A percentile compares a stretch with the other conserved stretches of the same genome.
phyloP scores from a whole-genome alignment of 768 basidiomycete species.

The Tricholoma hemisulphureum region DNA sequence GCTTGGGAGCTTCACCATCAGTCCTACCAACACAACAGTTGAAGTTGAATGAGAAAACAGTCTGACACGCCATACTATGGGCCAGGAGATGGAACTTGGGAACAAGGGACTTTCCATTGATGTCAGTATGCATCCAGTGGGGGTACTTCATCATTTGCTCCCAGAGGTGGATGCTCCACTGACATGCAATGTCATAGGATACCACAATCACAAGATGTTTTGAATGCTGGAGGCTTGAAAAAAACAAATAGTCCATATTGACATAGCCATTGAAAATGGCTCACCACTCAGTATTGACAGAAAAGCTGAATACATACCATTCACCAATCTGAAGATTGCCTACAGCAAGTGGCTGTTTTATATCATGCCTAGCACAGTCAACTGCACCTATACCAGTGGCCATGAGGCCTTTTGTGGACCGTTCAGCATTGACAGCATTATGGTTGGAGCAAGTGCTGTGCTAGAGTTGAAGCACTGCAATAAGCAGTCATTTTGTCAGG shows the following conservation, averaged over 20 bases:
- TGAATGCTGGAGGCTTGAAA: conserved; percentile 12
- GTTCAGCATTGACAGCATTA: conserved; percentile 16
- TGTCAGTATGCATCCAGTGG: not conserved
- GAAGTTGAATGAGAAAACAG: not conserved
- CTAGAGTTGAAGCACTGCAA: not conserved
- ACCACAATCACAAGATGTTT: conserved; percentile 14
- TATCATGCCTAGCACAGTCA: conserved; percentile 27
- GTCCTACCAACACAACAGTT: not conserved
- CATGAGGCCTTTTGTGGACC: conserved; percentile 16
- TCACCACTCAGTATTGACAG: not conserved
- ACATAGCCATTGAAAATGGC: conserved; percentile 22
- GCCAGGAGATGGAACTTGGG: not conserved
- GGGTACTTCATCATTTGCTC: conserved; percentile 8
- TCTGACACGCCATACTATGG: not conserved
- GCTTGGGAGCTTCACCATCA: not conserved
- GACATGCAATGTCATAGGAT: conserved; percentile 35
- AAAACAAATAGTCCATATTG: conserved; percentile 38
- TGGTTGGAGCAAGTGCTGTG: conserved; percentile 24
- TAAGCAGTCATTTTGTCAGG: not conserved
- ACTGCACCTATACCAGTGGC: no score
- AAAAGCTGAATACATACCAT: conserved; percentile 15
- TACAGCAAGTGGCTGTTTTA: conserved; percentile 9
- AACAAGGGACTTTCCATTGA: not conserved
- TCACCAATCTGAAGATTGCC: conserved; percentile 29
- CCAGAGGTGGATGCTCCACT: conserved; percentile 26